Base-by-base conservation (phyloP, 2,329 filamentous ascomycete species). In the Sclerotinia borealis region DNA sequence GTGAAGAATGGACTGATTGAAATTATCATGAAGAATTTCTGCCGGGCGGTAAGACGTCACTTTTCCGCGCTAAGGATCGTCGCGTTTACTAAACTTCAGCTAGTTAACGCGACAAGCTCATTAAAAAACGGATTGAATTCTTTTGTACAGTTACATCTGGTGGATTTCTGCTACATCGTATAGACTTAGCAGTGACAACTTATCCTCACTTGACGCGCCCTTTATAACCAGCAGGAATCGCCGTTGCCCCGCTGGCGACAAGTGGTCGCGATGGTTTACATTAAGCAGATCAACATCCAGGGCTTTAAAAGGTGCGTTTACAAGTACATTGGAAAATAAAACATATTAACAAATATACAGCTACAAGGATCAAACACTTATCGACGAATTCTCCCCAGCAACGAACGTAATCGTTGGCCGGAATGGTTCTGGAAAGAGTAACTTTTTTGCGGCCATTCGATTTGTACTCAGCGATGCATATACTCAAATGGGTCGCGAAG, bases 261-360 rank as follows among this genome's bases (percentile, higher is more conserved):
- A 63, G 43, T 47, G 11, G 54, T 64, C 67, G 68, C 70, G 61
- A 82, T 76, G 71, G 96, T 97, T 93, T 95, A 96, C 81, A 97
- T 99, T 84, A 99, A 99, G 79, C 95, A 99, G 81, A 97, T 98
- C 77, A 98, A 97, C 77, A 98, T 99, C 76, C 95, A 99, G 78
- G 95, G 95, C 86, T 99, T 99, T 81, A 99, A 99, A 80, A 97
- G 92, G 92, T 96, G 77, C 70, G 78, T 74, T 8, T 51, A 22
- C 1, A 13, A 10, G 48, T 22, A 37, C 2, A 10, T n/a, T 25
- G 19, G 17, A 22, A 15, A n/a, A 50, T 36, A 52, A 47, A 37
- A n/a, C 68, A 71, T 64, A 68, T 43, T 48, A 27, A 36, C 31
- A 58, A 9, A 29, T 63, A 67, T 51, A 63, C 72, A 96, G 93